Base-by-base conservation (phyloP, 179 eudicot genomes). In the Carnegiea gigantea region DNA sequence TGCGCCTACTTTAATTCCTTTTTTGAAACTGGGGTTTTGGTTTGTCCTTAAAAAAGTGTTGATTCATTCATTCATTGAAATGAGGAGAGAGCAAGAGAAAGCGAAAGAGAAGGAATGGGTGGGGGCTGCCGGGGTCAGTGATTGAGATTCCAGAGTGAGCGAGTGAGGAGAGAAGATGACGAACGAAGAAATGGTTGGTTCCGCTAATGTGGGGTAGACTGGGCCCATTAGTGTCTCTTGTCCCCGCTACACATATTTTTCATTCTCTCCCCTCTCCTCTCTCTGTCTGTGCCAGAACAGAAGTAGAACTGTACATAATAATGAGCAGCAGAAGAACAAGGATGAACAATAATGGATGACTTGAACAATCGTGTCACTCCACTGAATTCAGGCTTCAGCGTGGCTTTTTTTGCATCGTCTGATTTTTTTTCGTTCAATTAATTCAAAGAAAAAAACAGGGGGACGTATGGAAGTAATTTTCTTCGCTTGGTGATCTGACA, bases 191-290 rank as follows among this genome's bases (percentile, higher is more conserved):
- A 17, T 21, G 30, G 26, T 26, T 68, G 9, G 51, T 28, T 26
- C 28, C 70, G 6, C 38, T 4, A 64, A 36, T n/a, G 85, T 83
- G 82, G 82, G 82, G 76, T 70, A 26, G 1, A 30, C 59, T 76
- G 90, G 85, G 23, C 92, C 87, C 85, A 83, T n/a, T 14, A 53
- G 1, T 90, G 93, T 68, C 75, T 81, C 88, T 83, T 82, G 71
- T 83, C 78, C 60, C 74, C 62, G 59, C 84, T 83, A 83, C 91
- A 90, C 82, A 74, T 82, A 85, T 84, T 88, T 33, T 82, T 85
- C 81, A 79, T 13, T 74, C 60, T 74, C 36, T 9, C 11, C 18
- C 49, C 28, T 24, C 60, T 76, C 40, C 33, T 8, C 7, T 57
- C 62, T n/a, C 21, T 24, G 14, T 74, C 36, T 1, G 26, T n/a